Evolutionary conservation across 768 basidiomycete species (phyloP), one percentile per base, ranked within the genome.

Genomic region (Epithele typhae): DNA sequence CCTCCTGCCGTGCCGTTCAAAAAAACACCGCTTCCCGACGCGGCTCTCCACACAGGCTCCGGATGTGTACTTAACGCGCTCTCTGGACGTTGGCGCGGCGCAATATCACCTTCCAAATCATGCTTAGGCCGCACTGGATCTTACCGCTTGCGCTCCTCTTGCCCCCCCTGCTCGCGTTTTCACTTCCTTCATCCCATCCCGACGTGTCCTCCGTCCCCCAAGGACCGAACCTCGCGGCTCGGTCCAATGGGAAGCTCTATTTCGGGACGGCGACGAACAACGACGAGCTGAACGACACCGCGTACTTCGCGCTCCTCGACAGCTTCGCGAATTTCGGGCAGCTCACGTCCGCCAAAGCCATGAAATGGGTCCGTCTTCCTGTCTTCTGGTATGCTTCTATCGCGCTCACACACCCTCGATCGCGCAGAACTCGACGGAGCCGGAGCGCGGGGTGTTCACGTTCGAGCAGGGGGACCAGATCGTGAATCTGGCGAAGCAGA

Each of bases 201-300:
- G n/a, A n/a, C n/a, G n/a, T n/a, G 27, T 30, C 27, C 27, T 7
- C 8, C 27, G 27, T 30, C 14, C n/a, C n/a, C n/a, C n/a, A n/a
- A n/a, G 50, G 50, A n/a, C 58, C 64, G 49, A 51, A 64, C 58
- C 45, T 48, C 27, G 52, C 62, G 4, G 73, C 72, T 8, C 63
- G 61, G 42, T 59, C 67, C 14, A 65, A 67, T 8, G 70, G 71
- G 24, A 73, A 74, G 57, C 59, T 62, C 24, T 75, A 75, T 61
- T 75, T 75, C 48, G 74, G 75, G 14, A 64, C 69, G 30, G 75
- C 75, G 15, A 75, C 73, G 0, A 72, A 75, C 58, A 72, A 72
- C 51, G 21, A 34, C 35, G 73, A 75, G 54, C 62, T 75, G 25
- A 69, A 60, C 18, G 70, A 75, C 51, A 51, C 64, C 0, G 50